Evolutionary conservation across 352 stramenopile genomes (phyloP).

Genomic region (Globisporangium ultimum): DNA sequence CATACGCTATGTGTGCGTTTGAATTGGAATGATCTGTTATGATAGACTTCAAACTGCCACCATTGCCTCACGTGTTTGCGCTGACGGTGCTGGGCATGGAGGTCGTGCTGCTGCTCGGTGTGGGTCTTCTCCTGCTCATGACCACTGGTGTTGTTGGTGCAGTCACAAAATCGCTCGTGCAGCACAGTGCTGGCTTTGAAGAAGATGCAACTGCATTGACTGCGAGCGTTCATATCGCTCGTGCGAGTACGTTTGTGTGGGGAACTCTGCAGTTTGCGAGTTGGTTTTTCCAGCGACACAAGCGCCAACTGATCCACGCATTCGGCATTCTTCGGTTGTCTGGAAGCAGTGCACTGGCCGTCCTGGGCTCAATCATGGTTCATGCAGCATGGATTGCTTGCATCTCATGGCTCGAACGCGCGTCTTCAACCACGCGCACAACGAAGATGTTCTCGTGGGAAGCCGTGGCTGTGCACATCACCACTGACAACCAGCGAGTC

Average conservation of each 20-base stretch:
- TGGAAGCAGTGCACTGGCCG: neutral
- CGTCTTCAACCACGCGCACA: neutral
- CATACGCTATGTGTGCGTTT: too few species aligned
- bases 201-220: neutral
- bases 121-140: constrained; percentile 33
- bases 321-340: constrained; percentile 1
- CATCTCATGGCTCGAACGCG: constrained; percentile 2
- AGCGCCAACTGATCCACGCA: neutral
- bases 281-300: constrained; percentile 30
- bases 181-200: constrained; percentile 8
- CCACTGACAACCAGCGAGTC: constrained; percentile 7
- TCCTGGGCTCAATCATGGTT: neutral
- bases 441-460: constrained; percentile 22
- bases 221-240: constrained; percentile 8
- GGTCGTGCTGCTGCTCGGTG: constrained; percentile 24
- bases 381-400: neutral
- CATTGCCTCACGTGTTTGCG: constrained; percentile 16
- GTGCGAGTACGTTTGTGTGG: constrained; percentile 21
- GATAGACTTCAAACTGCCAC: neutral
- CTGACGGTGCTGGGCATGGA: constrained; percentile 43
- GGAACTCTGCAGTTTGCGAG: constrained; percentile 25
- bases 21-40: too few species aligned
- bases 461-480: constrained; percentile 10
- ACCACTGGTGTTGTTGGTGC: constrained; percentile 16
- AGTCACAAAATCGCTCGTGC: constrained; percentile 13